A percentile compares a stretch with the other conserved stretches of the same genome.
Evolutionary conservation across 805 yeast species (phyloP).

Genomic region (Spathaspora gorwiae): DNA sequence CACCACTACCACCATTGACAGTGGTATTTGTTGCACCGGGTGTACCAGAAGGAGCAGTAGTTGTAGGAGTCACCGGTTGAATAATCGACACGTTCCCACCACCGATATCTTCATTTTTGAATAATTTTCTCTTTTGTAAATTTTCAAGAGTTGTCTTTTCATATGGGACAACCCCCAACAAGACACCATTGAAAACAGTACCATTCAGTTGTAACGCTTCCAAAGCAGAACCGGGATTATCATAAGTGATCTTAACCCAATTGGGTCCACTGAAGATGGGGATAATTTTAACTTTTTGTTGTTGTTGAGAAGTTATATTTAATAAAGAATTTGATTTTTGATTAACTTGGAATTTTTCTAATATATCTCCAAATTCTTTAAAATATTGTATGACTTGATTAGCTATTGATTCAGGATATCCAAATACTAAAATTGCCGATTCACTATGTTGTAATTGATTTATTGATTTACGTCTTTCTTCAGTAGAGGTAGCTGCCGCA

Average conservation of each 20-base stretch:
- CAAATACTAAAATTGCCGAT: conserved; percentile 77
- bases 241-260: conserved; percentile 90
- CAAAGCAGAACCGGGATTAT: conserved; percentile 65
- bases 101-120: conserved; percentile 46
- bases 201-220: conserved; percentile 88
- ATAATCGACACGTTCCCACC: conserved; percentile 17
- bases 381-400: conserved; percentile 66
- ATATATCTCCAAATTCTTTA: conserved; percentile 70
- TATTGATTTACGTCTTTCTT: conserved; percentile 3
- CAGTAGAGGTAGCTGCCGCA: neutral
- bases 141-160: conserved; percentile 57
- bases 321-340: conserved; percentile 6
- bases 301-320: conserved; percentile 5
- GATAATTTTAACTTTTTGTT: conserved; percentile 16
- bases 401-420: conserved; percentile 78
- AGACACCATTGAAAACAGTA: conserved; percentile 57
- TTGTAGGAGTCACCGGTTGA: neutral
- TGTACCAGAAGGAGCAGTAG: neutral
- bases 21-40: neutral
- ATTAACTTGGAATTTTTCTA: conserved; percentile 62
- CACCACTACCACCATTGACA: neutral
- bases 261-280: conserved; percentile 83
- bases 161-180: conserved; percentile 68
- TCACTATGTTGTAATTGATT: conserved; percentile 33
- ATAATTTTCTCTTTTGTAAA: conserved; percentile 43